These are phyloP conservation scores for Kockovaella imperatae DNA, from an alignment of 768 basidiomycete genomes.

Conservation along the genomic window DNA sequence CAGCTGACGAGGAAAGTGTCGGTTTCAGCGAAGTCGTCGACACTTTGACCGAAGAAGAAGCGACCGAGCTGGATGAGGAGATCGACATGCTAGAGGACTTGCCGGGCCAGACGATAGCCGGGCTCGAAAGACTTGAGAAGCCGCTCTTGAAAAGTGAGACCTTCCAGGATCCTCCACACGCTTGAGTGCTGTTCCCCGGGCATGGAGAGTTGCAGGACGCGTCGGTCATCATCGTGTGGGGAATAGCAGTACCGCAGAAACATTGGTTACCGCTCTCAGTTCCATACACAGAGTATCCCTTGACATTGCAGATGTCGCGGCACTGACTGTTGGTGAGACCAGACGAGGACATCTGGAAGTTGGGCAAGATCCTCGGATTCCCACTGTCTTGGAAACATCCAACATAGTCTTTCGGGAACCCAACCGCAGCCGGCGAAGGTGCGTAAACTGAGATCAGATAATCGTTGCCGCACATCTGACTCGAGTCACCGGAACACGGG, in stretches of 20 bases:
- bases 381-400: conserved; percentile 17
- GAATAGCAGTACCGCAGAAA: conserved; percentile 23
- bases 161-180: conserved; percentile 19
- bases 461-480: conserved; percentile 22
- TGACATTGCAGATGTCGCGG: conserved; percentile 13
- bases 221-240: conserved; percentile 14
- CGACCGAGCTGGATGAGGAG: neutral
- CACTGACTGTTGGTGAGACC: conserved; percentile 17
- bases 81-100: neutral
- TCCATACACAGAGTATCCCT: conserved; percentile 17
- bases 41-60: neutral
- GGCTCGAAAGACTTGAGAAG: neutral
- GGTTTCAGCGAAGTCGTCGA: neutral
- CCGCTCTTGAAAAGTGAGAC: conserved; percentile 14
- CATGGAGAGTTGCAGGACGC: conserved; percentile 21
- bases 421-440: conserved; percentile 14
- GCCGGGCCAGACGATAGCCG: neutral
- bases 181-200: conserved; percentile 13
- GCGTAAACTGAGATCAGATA: conserved; percentile 17
- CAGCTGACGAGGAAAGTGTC: neutral
- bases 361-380: conserved; percentile 7
- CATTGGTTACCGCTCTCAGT: conserved; percentile 22
- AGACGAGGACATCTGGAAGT: conserved; percentile 6
- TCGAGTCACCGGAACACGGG: conserved; percentile 14
- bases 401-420: conserved; percentile 19